A percentile compares a stretch with the other conserved stretches of the same genome.
Evolutionary conservation across 1,139 yeast species (phyloP).

Genomic region (Fermentozyma sake): DNA sequence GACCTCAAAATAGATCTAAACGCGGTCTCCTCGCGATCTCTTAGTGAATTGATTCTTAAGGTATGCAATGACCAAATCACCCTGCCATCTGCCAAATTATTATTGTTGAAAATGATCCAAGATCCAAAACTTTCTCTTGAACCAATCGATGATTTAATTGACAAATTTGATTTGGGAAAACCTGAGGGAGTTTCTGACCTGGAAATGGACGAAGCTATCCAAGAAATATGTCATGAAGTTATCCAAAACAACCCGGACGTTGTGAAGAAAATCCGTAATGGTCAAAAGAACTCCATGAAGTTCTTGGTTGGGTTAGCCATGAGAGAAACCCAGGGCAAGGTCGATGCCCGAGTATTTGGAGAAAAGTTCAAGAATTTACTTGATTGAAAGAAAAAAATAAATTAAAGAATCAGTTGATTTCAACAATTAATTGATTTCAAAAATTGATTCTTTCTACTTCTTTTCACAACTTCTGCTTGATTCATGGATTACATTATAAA

Average conservation of each 20-base stretch:
- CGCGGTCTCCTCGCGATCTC: constrained; percentile 24
- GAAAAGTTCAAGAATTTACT: constrained; percentile 32
- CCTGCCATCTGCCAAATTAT: constrained; percentile 58
- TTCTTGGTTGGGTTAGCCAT: constrained; percentile 82
- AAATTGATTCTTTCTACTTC: not conserved
- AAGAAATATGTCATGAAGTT: constrained; percentile 49
- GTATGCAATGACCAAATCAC: constrained; percentile 21
- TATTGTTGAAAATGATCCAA: constrained; percentile 57
- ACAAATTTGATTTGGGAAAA: constrained; percentile 50
- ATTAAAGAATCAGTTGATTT: not conserved
- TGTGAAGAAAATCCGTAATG: constrained; percentile 51
- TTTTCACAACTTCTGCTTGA: constrained; percentile 1
- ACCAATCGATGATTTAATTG: constrained; percentile 42
- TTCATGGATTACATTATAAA: too few species aligned
- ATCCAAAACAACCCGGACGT: constrained; percentile 50
- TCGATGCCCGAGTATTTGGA: constrained; percentile 48
- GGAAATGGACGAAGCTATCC: constrained; percentile 42
- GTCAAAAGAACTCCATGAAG: constrained; percentile 65
- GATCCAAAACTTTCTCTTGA: constrained; percentile 30
- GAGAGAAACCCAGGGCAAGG: constrained; percentile 69
- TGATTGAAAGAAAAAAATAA: too few species aligned
- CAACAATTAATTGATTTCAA: not conserved
- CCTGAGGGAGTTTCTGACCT: constrained; percentile 26
- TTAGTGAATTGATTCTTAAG: constrained; percentile 22
- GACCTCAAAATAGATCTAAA: constrained; percentile 34